These are phyloP conservation scores for Chaetomium sp. DNA, from an alignment of 2,329 filamentous ascomycete species.

Conservation along the genomic window DNA sequence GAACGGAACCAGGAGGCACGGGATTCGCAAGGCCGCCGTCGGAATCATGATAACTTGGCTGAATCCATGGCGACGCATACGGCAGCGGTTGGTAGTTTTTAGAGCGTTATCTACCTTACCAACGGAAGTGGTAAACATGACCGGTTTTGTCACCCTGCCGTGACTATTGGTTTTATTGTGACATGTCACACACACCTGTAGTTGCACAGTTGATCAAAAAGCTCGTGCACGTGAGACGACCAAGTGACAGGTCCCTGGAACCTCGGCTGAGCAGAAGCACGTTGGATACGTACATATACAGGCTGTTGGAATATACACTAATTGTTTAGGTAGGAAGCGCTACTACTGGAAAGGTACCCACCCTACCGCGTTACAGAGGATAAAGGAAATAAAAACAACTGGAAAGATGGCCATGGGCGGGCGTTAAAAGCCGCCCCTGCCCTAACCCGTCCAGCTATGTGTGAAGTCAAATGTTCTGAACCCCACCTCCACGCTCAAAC, in stretches of 20 bases:
- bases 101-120: not conserved
- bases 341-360: slow-evolving; percentile 13
- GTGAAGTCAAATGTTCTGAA: not conserved
- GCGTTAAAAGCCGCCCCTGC: not conserved
- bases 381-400: slow-evolving; percentile 1
- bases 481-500: slow-evolving; percentile 8
- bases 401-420: not conserved
- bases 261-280: not conserved
- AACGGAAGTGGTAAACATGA: not conserved
- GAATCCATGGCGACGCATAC: not conserved
- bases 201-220: not conserved
- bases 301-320: slow-evolving; percentile 18
- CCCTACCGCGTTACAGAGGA: slow-evolving; percentile 14
- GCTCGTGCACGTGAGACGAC: not conserved
- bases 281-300: not conserved
- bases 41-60: not conserved
- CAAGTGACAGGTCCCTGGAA: not conserved
- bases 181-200: not conserved
- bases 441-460: not conserved
- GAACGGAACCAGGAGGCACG: not conserved
- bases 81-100: slow-evolving; percentile 7
- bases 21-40: not conserved
- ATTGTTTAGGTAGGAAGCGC: slow-evolving; percentile 8
- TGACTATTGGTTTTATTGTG: not conserved
- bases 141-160: not conserved